phyloP scores from a whole-genome alignment of 2,329 filamentous ascomycete species.

The Hirsutella minnesotensis region DNA sequence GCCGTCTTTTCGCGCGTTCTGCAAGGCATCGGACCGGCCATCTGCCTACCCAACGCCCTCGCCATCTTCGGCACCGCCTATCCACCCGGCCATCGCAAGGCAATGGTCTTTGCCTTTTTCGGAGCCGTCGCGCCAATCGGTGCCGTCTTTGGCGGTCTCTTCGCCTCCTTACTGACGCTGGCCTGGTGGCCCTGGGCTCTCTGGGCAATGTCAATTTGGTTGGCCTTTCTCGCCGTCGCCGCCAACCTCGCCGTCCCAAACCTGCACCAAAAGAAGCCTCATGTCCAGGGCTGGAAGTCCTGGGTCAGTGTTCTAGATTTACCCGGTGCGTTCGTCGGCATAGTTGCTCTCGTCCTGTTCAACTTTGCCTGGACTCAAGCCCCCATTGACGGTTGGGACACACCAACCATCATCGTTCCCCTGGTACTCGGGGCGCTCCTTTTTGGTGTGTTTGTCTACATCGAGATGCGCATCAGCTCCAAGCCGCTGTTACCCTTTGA shows the following conservation, averaged over 20 bases:
- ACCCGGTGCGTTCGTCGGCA: constrained; percentile 29
- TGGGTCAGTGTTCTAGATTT: constrained; percentile 24
- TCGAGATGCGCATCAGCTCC: constrained; percentile 35
- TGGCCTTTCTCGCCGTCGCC: constrained; percentile 19
- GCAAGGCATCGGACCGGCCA: constrained; percentile 50
- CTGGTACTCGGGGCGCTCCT: constrained; percentile 46
- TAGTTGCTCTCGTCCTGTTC: constrained; percentile 46
- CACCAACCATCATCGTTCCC: constrained; percentile 41
- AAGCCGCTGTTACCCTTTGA: constrained; percentile 46
- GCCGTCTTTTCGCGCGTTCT: constrained; percentile 41
- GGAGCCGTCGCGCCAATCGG: constrained; percentile 34
- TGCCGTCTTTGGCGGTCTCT: constrained; percentile 27
- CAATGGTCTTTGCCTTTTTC: constrained; percentile 45
- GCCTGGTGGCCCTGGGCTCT: constrained; percentile 37
- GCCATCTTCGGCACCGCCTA: constrained; percentile 50
- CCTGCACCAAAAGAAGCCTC: constrained; percentile 7
- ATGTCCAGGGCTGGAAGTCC: constrained; percentile 6
- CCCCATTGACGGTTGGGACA: constrained; percentile 44
- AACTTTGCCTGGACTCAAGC: constrained; percentile 60
- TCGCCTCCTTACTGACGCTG: constrained; percentile 27
- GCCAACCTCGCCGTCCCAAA: constrained; percentile 23
- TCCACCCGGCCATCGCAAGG: constrained; percentile 42
- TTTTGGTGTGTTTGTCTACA: constrained; percentile 40
- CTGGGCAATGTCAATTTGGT: constrained; percentile 27
- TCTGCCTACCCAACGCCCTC: constrained; percentile 51